Conservation (phyloP, 2,329 filamentous ascomycete genomes). For the Byssothecium circinans region DNA sequence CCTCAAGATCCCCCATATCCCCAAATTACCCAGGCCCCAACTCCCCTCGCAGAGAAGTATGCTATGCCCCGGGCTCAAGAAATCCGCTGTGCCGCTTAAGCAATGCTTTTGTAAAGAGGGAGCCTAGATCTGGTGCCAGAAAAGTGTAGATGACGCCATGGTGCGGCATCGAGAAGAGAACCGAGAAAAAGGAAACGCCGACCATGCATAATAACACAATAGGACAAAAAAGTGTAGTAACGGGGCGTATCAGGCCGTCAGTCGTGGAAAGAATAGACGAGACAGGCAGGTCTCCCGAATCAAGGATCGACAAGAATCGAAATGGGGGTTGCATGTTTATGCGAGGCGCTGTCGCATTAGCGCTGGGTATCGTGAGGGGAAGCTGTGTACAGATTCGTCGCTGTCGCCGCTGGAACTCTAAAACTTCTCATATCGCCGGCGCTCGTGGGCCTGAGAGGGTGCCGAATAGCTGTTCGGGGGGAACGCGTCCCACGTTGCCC, state of each 20-base stretch:
- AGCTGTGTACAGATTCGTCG: slow-evolving; percentile 8
- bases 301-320: slow-evolving; percentile 15
- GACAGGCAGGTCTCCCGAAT: slow-evolving; percentile 2
- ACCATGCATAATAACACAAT: slow-evolving; percentile 6
- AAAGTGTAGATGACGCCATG: not conserved
- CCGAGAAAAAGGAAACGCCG: slow-evolving; percentile 10
- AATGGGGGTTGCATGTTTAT: not conserved
- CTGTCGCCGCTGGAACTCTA: not conserved
- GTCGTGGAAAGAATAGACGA: not conserved
- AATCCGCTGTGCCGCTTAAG: not conserved
- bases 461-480: slow-evolving; percentile 49
- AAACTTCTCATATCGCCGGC: slow-evolving; percentile 32
- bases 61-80: too few species aligned
- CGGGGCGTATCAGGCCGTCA: not conserved
- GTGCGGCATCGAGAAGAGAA: not conserved
- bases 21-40: too few species aligned
- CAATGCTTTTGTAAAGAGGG: slow-evolving; percentile 1
- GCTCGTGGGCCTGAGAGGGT: slow-evolving; percentile 37
- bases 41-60: too few species aligned
- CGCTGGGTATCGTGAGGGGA: not conserved
- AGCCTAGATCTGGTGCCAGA: not conserved
- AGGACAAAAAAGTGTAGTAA: not conserved
- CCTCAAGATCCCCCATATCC: too few species aligned
- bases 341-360: not conserved
- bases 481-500: slow-evolving; percentile 53